Evolutionary conservation across 345 rosid genomes (phyloP).

Genomic region (Sisymbrium altissimum): DNA sequence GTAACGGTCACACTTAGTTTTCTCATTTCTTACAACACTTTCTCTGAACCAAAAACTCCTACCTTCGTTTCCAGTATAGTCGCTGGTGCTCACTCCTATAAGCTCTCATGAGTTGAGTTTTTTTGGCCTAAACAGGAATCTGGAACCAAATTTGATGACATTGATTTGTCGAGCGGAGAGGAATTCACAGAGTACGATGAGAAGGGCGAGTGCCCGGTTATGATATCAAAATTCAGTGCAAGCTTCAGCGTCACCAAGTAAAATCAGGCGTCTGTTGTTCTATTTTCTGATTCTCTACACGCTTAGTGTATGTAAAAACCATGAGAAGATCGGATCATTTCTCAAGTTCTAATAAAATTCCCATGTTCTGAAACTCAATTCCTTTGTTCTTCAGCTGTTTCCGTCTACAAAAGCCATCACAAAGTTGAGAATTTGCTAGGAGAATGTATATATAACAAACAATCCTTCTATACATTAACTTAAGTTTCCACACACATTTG

Average conservation of each 20-base stretch:
- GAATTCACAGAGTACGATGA: constrained; percentile 78
- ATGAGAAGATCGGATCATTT: not conserved
- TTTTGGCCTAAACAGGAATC: constrained; percentile 33
- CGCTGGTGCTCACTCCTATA: not conserved
- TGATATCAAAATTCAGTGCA: constrained; percentile 73
- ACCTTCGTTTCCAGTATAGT: not conserved
- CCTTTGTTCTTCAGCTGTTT: not conserved
- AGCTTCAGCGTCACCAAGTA: constrained; percentile 65
- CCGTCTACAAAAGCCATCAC: constrained; percentile 4
- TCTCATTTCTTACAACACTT: not conserved
- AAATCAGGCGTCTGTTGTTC: not conserved
- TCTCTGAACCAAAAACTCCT: not conserved
- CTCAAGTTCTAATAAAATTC: constrained; percentile 16
- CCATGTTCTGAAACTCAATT: not conserved
- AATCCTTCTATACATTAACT: constrained; percentile 14
- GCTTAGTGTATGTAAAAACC: constrained; percentile 31
- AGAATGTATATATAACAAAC: not conserved
- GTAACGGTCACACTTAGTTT: not conserved
- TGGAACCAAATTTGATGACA: constrained; percentile 61
- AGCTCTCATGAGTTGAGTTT: not conserved
- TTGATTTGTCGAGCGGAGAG: constrained; percentile 68
- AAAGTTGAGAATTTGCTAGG: constrained; percentile 9
- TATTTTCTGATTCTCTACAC: not conserved
- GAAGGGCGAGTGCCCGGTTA: constrained; percentile 80
- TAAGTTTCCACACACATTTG: constrained; percentile 8